These are phyloP conservation scores for Hymenoscyphus occultus DNA, from an alignment of 2,329 filamentous ascomycete species.

Conservation along the genomic window DNA sequence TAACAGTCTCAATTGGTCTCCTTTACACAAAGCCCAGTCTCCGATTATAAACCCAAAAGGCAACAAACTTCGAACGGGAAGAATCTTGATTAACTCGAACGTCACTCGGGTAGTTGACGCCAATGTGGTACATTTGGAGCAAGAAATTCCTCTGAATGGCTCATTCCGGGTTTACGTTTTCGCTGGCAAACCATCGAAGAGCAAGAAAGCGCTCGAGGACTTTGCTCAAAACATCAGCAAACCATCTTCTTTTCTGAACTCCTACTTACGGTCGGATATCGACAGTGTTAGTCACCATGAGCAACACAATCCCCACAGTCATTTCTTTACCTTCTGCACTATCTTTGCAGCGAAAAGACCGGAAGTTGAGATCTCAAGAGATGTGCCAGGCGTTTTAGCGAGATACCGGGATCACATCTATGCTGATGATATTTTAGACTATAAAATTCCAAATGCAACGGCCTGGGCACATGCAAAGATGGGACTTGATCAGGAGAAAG, in stretches of 20 bases:
- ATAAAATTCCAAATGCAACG: constrained; percentile 63
- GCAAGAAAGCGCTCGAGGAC: constrained; percentile 63
- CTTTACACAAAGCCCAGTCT: constrained; percentile 68
- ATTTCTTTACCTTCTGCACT: constrained; percentile 76
- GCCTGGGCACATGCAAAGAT: constrained; percentile 84
- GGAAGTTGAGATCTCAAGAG: constrained; percentile 67
- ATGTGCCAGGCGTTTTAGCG: constrained; percentile 67
- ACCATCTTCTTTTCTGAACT: constrained; percentile 68
- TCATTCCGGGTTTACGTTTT: constrained; percentile 86
- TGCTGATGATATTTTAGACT: constrained; percentile 77
- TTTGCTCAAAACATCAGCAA: constrained; percentile 63
- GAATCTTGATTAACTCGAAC: constrained; percentile 72
- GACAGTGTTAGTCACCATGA: constrained; percentile 70
- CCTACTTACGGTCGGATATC: constrained; percentile 61
- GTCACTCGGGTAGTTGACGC: constrained; percentile 86
- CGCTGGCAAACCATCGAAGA: constrained; percentile 63
- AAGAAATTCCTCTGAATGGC: constrained; percentile 84
- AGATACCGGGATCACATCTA: constrained; percentile 82
- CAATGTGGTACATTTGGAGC: constrained; percentile 86
- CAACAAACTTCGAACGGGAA: constrained; percentile 67
- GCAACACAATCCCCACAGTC: constrained; percentile 77
- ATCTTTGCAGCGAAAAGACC: constrained; percentile 67
- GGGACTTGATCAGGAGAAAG: constrained; percentile 69
- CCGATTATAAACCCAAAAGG: constrained; percentile 64
- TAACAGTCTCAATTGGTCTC: constrained; percentile 82